Conservation (phyloP, 2,329 filamentous ascomycete genomes). For the Phaeomoniella chlamydospora region DNA sequence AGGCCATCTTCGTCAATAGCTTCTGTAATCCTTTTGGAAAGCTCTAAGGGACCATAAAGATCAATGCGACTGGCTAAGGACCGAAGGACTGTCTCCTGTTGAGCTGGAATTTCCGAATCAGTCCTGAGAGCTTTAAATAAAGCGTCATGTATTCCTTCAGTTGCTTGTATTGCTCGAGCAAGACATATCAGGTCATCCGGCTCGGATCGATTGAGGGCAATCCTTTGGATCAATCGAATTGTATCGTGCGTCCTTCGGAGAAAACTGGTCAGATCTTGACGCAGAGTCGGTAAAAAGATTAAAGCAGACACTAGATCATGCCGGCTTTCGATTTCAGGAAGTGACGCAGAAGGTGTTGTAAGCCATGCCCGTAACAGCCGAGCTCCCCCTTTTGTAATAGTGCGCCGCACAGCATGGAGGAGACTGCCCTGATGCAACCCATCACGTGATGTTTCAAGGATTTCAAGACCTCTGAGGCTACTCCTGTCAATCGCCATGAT, state of each 20-base stretch:
- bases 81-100: slow-evolving; percentile 4
- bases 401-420: slow-evolving; percentile 76
- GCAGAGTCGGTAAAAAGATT: slow-evolving; percentile 49
- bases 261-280: slow-evolving; percentile 53
- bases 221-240: slow-evolving; percentile 82
- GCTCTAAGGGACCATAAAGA: slow-evolving; percentile 49
- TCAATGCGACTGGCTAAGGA: slow-evolving; percentile 43
- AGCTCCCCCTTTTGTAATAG: slow-evolving; percentile 81
- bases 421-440: slow-evolving; percentile 68
- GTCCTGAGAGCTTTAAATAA: slow-evolving; percentile 16
- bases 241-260: slow-evolving; percentile 70
- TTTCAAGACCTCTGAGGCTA: slow-evolving; percentile 76
- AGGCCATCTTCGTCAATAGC: slow-evolving; percentile 90
- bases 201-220: slow-evolving; percentile 81
- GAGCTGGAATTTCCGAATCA: slow-evolving; percentile 8
- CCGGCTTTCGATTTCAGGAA: slow-evolving; percentile 61
- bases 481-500: slow-evolving; percentile 88
- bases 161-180: slow-evolving; percentile 65
- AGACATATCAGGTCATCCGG: slow-evolving; percentile 78
- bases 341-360: slow-evolving; percentile 76
- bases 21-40: slow-evolving; percentile 56
- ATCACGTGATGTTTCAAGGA: slow-evolving; percentile 74
- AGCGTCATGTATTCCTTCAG: slow-evolving; percentile 46
- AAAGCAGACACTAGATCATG: slow-evolving; percentile 72
- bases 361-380: slow-evolving; percentile 73